Conservation (phyloP, 192 early-diverging fungal species). For the Coemansia sp. region DNA sequence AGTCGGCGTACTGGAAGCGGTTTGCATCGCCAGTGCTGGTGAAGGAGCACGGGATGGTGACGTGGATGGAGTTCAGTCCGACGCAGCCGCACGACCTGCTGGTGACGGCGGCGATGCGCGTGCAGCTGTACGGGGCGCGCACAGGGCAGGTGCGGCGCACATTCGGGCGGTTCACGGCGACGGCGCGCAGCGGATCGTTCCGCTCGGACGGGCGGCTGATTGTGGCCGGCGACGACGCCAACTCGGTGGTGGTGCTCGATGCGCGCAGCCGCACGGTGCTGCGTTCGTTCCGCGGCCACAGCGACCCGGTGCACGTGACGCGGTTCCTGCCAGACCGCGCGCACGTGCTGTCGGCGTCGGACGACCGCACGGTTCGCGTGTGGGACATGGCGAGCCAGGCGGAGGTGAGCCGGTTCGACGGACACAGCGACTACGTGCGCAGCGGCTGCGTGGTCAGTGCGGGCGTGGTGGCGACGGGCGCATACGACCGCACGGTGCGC, state of each 20-base stretch:
- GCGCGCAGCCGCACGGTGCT: constrained; percentile 67
- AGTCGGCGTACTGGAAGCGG: constrained; percentile 74
- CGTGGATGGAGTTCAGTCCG: constrained; percentile 80
- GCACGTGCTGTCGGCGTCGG: constrained; percentile 83
- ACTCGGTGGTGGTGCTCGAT: constrained; percentile 83
- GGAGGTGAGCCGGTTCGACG: constrained; percentile 66
- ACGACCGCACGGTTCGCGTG: constrained; percentile 88
- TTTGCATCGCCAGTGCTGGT: constrained; percentile 87
- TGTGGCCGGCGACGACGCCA: constrained; percentile 89
- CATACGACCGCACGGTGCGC: constrained; percentile 94
- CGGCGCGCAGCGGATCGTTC: constrained; percentile 78
- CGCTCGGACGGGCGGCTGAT: constrained; percentile 87
- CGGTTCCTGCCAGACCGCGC: constrained; percentile 78
- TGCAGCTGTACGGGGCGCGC: constrained; percentile 88
- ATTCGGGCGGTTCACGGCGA: constrained; percentile 89
- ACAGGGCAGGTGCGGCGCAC: constrained; percentile 86
- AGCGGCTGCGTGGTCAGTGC: constrained; percentile 69
- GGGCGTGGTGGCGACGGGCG: constrained; percentile 79
- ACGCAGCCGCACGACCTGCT: constrained; percentile 83
- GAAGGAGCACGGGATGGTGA: constrained; percentile 85
- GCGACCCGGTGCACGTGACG: constrained; percentile 74
- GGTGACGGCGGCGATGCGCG: constrained; percentile 84
- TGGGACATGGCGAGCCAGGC: constrained; percentile 92
- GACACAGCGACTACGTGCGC: constrained; percentile 92
- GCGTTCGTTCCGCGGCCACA: constrained; percentile 65